Base-by-base conservation (phyloP, 345 rosid species). In the Populus alba region DNA sequence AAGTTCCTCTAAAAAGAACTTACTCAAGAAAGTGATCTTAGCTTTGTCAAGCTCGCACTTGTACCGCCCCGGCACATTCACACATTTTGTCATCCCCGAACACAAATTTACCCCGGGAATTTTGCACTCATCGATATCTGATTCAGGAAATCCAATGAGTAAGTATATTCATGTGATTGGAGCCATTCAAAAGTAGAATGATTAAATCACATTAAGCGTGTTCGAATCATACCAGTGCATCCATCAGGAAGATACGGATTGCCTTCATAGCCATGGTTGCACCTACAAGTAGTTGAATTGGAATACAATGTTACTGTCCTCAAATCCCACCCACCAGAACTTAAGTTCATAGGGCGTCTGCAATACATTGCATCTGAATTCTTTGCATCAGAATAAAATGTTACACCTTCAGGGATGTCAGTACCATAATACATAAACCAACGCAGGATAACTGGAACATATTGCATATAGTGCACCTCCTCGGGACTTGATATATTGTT, bases 111-210 rank as follows among this genome's bases (percentile, higher is more conserved):
- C 1, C 0, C 35, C 20, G 2, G 45, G 35, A 5, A 29, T 31
- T 22, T 68, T 37, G 43, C 84, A 81, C 49, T 81, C 75, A 73
- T 81, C 71, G n/a, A 77, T 61, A 35, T 81, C 78, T 77, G 45
- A 2, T 31, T 66, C 23, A 49, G 20, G 33, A 38, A 55, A 65
- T 29, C 17, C 10, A 37, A 51, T 3, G 6, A 10, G 15, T 29
- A 10, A 12, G 12, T 18, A 16, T 20, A 17, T 23, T 1, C 29
- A 55, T 23, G 6, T n/a, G 38, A 8, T 12, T 10, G 20, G 35
- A 33, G 51, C 23, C 27, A 47, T 38, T 2, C 45, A 41, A 51
- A 8, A 69, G 66, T 5, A 33, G 35, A 33, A 33, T 33, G 35
- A 33, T 33, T 29, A 29, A 39, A 39, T 39, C 43, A 39, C 8